phyloP scores from a whole-genome alignment of 306 rosid species.

The Prosopis cineraria region DNA sequence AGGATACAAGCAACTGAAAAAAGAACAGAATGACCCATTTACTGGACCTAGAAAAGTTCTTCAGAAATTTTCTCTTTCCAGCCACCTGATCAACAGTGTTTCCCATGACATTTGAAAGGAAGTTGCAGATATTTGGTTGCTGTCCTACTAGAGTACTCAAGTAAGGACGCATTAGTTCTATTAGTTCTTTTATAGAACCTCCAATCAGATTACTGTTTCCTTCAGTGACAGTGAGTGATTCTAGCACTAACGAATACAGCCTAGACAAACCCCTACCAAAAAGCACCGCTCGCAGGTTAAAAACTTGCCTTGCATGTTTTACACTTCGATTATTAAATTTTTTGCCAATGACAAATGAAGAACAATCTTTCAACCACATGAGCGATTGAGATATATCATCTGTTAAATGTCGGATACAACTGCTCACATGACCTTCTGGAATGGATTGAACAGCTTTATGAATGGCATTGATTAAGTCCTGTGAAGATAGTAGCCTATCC shows the following conservation, averaged over 20 bases:
- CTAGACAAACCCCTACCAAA: conserved; percentile 81
- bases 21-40: conserved; percentile 77
- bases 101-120: conserved; percentile 56
- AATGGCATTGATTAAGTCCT: conserved; percentile 57
- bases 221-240: conserved; percentile 67
- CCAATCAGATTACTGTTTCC: conserved; percentile 74
- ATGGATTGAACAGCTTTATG: conserved; percentile 59
- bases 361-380: conserved; percentile 61
- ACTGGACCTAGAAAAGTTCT: conserved; percentile 54
- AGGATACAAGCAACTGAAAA: conserved; percentile 71
- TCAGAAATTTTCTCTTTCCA: conserved; percentile 49
- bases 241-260: conserved; percentile 68
- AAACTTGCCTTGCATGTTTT: conserved; percentile 21
- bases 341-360: conserved; percentile 38
- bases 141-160: conserved; percentile 66
- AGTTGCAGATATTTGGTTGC: conserved; percentile 58
- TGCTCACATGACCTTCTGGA: conserved; percentile 91
- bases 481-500: conserved; percentile 64
- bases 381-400: conserved; percentile 70
- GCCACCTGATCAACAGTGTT: conserved; percentile 37
- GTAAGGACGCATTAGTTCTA: conserved; percentile 58
- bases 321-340: conserved; percentile 29
- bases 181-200: conserved; percentile 57
- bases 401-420: conserved; percentile 58
- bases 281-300: conserved; percentile 59